Evolutionary conservation across 2,329 filamentous ascomycete species (phyloP), one percentile per base, ranked within the genome.

Genomic region (Stachybotrys elegans): DNA sequence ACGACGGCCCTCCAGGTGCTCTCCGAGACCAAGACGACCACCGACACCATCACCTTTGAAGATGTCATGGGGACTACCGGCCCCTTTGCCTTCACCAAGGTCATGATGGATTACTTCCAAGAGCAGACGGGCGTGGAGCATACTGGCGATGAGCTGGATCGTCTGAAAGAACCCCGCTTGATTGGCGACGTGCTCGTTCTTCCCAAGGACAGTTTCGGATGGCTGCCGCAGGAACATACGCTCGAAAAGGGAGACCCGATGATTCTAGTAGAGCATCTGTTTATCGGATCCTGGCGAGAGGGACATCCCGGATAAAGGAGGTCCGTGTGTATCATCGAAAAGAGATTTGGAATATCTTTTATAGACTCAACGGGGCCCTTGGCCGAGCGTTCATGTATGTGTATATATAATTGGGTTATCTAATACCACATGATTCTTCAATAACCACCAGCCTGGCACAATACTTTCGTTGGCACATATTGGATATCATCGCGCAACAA

Each of bases 1-100:
- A 82, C 79, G 0, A 71, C 43, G 2, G 55, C 51, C 22, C 52
- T 64, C 6, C 41, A 53, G 21, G 42, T 43, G 5, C 47, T 60
- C 2, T 25, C 58, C 3, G 43, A 43, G 8, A 43, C 51, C 1
- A 55, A 55, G 37, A 40, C 49, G 9, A 44, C 47, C 0, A 43
- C 43, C 1, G 36, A 48, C 5, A 11, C 22, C 5, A 46, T 53
- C 5, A 56, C 51, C 1, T 58, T 63, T 14, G 52, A 52, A 19
- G 58, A 63, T 6, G 58, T 65, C n/a, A 61, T 63, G 54, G 45
- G 47, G 4, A 59, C 56, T 14, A 65, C 60, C 1, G 58, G 59
- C 1, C 57, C 60, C 0, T 59, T 60, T 12, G 55, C 55, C 11
- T 60, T 65, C 20, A 65, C 61, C 1, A 48, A 56, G 17, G 58